Conservation (phyloP, 2,329 filamentous ascomycete genomes). For the Aspergillus ibericus region DNA sequence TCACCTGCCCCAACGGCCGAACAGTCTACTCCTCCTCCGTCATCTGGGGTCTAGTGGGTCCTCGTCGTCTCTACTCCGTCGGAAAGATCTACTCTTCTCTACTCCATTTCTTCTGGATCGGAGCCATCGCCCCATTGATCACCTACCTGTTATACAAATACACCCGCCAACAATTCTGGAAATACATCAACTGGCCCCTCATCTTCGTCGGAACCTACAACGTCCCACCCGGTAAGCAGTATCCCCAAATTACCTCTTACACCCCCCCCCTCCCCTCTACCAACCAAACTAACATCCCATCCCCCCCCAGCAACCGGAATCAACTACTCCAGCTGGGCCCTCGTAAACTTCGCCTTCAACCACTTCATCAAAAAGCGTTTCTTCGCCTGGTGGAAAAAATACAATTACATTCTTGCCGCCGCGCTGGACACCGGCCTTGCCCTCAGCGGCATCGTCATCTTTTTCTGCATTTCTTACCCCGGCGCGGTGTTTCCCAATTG, state of each 20-base stretch:
- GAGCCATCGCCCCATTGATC: conserved; percentile 28
- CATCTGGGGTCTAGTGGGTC: conserved; percentile 56
- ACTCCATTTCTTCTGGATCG: conserved; percentile 56
- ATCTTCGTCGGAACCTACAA: conserved; percentile 32
- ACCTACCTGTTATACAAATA: conserved; percentile 27
- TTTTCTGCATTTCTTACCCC: conserved; percentile 36
- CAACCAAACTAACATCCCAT: neutral
- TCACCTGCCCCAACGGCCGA: conserved; percentile 52
- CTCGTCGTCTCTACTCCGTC: conserved; percentile 48
- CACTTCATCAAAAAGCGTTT: conserved; percentile 59
- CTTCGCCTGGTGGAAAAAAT: conserved; percentile 48
- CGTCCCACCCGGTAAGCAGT: conserved; percentile 24
- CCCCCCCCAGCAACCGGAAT: conserved; percentile 32
- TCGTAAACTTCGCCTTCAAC: conserved; percentile 70
- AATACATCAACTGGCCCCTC: conserved; percentile 34
- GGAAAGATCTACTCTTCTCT: conserved; percentile 51
- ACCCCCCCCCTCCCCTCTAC: neutral
- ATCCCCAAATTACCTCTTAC: neutral
- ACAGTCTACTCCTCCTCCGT: conserved; percentile 52
- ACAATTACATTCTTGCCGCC: conserved; percentile 46
- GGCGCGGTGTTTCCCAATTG: conserved; percentile 32
- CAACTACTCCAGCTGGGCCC: conserved; percentile 38
- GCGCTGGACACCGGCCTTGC: conserved; percentile 41
- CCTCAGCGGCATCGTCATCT: conserved; percentile 36
- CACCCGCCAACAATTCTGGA: conserved; percentile 36